Evolutionary conservation across 2,329 filamentous ascomycete genomes (phyloP).

Genomic region (Reticulascus tulasneorum): DNA sequence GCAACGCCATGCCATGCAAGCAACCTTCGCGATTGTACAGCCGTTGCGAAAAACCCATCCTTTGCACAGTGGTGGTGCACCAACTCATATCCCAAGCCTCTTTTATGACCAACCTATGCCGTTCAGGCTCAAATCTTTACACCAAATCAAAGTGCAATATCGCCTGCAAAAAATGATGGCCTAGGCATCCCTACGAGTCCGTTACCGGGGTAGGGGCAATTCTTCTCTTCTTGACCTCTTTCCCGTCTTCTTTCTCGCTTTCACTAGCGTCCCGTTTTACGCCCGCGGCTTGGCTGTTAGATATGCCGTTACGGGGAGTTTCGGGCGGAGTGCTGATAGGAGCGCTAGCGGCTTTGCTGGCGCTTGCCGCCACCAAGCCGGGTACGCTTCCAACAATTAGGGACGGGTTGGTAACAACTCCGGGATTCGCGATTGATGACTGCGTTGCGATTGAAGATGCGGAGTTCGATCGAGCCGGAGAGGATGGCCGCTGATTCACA

Average conservation of each 20-base stretch:
- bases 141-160: too few relatives aligned
- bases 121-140: too few relatives aligned
- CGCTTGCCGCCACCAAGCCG: conserved; percentile 69
- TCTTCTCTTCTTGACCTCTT: conserved; percentile 63
- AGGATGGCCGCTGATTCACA: conserved; percentile 64
- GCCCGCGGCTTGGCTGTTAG: conserved; percentile 28
- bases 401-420: conserved; percentile 71
- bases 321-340: conserved; percentile 87
- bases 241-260: conserved; percentile 47
- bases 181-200: too few relatives aligned
- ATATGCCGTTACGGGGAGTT: conserved; percentile 64
- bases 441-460: conserved; percentile 75
- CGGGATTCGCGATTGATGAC: conserved; percentile 38
- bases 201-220: conserved; percentile 64
- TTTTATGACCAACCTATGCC: too few relatives aligned
- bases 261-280: conserved; percentile 56
- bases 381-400: conserved; percentile 76
- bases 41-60: too few relatives aligned
- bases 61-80: too few relatives aligned
- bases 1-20: conserved; percentile 15
- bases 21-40: background rate
- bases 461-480: conserved; percentile 81
- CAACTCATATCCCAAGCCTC: too few relatives aligned
- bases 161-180: too few relatives aligned
- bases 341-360: conserved; percentile 57